phyloP scores from a whole-genome alignment of 2,329 filamentous ascomycete species.

The Monosporascus sp. region DNA sequence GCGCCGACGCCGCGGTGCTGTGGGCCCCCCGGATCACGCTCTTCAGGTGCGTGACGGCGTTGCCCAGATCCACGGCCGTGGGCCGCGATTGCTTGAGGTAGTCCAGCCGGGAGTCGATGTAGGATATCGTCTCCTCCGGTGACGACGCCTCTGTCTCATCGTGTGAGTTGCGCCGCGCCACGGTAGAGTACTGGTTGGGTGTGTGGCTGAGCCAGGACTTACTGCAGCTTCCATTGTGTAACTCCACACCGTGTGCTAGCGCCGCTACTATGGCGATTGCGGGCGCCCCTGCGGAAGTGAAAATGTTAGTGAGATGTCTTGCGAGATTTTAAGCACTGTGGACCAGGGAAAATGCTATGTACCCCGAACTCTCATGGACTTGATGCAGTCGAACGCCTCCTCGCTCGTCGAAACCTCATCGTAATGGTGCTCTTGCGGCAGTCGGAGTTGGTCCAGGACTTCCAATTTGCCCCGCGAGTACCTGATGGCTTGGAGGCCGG shows the following conservation, averaged over 20 bases:
- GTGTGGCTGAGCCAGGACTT: conserved; percentile 17
- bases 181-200: not conserved
- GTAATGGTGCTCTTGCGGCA: conserved; percentile 77
- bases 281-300: conserved; percentile 58
- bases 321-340: conserved; percentile 64
- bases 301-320: conserved; percentile 48
- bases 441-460: conserved; percentile 77
- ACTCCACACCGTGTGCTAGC: conserved; percentile 79
- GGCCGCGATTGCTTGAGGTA: conserved; percentile 86
- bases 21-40: conserved; percentile 50
- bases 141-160: conserved; percentile 30
- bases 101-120: conserved; percentile 72
- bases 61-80: conserved; percentile 90
- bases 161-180: not conserved
- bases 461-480: conserved; percentile 67
- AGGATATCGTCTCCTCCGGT: conserved; percentile 56
- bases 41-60: conserved; percentile 80
- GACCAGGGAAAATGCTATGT: not conserved
- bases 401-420: conserved; percentile 64
- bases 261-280: conserved; percentile 98
- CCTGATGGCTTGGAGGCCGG: conserved; percentile 69
- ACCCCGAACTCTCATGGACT: conserved; percentile 70
- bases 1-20: conserved; percentile 30
- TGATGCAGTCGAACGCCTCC: conserved; percentile 79
- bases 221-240: conserved; percentile 52